A percentile compares a stretch with the other conserved stretches of the same genome.
Conservation (phyloP, 169 alveolate genomes). For the Theileria parva region DNA sequence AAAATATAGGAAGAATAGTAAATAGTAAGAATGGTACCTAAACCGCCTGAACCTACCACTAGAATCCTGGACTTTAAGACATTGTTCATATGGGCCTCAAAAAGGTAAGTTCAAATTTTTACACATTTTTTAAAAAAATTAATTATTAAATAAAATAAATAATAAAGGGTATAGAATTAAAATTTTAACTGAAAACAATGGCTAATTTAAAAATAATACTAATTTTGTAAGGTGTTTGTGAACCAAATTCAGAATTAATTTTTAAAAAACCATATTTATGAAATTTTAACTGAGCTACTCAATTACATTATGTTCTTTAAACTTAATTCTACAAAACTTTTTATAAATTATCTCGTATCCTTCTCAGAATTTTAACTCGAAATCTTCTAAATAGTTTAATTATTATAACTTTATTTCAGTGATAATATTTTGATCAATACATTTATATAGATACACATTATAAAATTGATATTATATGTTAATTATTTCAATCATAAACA, state of each 20-base stretch:
- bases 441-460: background rate
- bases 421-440: background rate
- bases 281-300: background rate
- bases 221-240: background rate
- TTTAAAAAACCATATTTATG: background rate
- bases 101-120: background rate
- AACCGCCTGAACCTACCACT: constrained; percentile 19
- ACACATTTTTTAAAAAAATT: background rate
- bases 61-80: background rate
- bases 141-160: background rate
- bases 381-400: background rate
- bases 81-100: constrained; percentile 1
- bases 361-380: background rate
- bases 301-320: background rate
- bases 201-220: no score
- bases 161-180: background rate
- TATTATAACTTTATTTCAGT: background rate
- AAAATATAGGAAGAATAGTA: background rate
- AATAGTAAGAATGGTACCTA: background rate
- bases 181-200: background rate
- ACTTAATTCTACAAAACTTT: background rate
- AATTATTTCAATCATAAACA: background rate
- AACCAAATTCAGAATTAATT: background rate
- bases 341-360: background rate
- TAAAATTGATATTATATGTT: background rate